phyloP scores from a whole-genome alignment of 2,329 filamentous ascomycete genomes.

The Arthrobotrys sinensis region DNA sequence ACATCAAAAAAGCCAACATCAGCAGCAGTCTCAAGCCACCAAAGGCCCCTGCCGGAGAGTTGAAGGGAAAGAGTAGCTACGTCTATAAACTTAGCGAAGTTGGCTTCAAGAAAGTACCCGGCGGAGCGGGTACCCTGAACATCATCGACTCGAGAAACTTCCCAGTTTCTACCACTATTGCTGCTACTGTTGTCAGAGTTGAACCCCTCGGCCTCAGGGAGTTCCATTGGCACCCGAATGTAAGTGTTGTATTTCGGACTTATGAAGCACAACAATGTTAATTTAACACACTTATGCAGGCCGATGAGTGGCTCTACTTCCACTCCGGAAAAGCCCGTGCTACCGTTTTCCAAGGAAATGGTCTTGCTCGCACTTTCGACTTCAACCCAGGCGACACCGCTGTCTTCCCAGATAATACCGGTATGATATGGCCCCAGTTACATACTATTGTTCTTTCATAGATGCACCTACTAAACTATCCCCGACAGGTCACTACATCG shows the following conservation, averaged over 20 bases:
- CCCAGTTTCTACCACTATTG: conserved; percentile 77
- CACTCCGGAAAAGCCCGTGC: conserved; percentile 75
- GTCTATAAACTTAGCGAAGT: conserved; percentile 72
- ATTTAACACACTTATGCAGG: conserved; percentile 67
- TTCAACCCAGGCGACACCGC: conserved; percentile 78
- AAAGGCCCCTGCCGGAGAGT: conserved; percentile 69
- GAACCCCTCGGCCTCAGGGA: conserved; percentile 77
- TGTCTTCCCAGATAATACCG: conserved; percentile 77
- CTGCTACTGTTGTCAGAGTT: conserved; percentile 76
- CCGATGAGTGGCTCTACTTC: conserved; percentile 81
- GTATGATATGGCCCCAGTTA: conserved; percentile 8
- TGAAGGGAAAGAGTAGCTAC: conserved; percentile 75
- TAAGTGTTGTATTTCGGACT: conserved; percentile 66
- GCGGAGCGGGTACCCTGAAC: conserved; percentile 75
- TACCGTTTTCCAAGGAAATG: conserved; percentile 76
- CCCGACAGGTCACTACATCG: conserved; percentile 75
- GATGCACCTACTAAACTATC: not conserved
- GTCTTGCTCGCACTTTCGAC: conserved; percentile 77
- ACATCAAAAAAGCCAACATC: conserved; percentile 75
- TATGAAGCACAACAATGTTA: not conserved
- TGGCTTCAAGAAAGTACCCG: conserved; percentile 72
- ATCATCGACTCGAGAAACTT: conserved; percentile 79
- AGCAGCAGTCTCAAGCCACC: conserved; percentile 69
- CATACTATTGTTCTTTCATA: not conserved
- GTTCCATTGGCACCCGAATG: conserved; percentile 80